Evolutionary conservation across 2,329 filamentous ascomycete genomes (phyloP).

Genomic region (Penicillium glabrum): DNA sequence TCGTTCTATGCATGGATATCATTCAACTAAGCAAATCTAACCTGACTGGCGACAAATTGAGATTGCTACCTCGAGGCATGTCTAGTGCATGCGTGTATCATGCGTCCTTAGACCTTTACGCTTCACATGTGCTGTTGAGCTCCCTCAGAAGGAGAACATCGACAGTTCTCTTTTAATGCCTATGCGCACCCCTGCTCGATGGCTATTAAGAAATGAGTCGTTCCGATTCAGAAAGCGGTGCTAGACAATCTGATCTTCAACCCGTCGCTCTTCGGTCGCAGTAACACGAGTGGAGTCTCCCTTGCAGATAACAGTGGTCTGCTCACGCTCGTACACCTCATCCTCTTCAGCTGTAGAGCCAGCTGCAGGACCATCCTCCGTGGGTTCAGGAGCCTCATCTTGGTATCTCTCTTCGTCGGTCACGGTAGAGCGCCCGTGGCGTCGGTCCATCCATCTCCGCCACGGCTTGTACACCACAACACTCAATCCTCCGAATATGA

Average conservation of each 20-base stretch:
- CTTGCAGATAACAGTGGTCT: slow-evolving; percentile 7
- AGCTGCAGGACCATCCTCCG: neutral
- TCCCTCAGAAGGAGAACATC: too few species aligned
- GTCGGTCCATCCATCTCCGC: slow-evolving; percentile 60
- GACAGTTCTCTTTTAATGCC: neutral
- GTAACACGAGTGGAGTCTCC: slow-evolving; percentile 12
- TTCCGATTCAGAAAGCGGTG: neutral
- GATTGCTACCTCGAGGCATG: too few species aligned
- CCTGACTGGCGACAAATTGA: too few species aligned
- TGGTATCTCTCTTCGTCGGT: slow-evolving; percentile 24
- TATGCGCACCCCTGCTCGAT: neutral
- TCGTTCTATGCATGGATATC: too few species aligned
- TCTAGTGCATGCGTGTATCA: too few species aligned
- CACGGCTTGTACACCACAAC: slow-evolving; percentile 78
- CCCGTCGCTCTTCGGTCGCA: slow-evolving; percentile 10
- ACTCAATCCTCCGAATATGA: slow-evolving; percentile 72
- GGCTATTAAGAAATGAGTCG: neutral
- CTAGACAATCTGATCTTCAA: slow-evolving; percentile 18
- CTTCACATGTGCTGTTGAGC: too few species aligned
- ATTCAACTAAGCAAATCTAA: too few species aligned
- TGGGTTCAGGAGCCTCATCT: slow-evolving; percentile 13
- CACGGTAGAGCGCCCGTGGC: slow-evolving; percentile 18
- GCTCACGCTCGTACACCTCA: neutral
- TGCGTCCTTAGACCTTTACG: too few species aligned
- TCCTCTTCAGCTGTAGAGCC: neutral